Percentiles rank a stretch among this genome's conserved stretches.
These are phyloP conservation scores for Talaromyces sp. DNA, from an alignment of 2,329 filamentous ascomycete species.

Conservation along the genomic window DNA sequence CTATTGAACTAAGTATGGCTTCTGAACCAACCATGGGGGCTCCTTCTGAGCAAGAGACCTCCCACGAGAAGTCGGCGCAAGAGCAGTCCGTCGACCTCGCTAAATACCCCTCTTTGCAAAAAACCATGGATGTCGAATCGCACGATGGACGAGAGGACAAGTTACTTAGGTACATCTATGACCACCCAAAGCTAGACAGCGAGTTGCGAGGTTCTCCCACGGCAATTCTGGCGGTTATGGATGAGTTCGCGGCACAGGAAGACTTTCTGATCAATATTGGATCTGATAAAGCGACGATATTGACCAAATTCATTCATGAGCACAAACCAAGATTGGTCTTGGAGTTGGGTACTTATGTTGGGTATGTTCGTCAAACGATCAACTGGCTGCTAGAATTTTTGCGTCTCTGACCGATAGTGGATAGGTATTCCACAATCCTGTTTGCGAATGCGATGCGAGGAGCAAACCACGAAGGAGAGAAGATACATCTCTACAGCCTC, in stretches of 20 bases:
- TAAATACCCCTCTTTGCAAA: constrained; percentile 10
- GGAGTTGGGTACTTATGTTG: not conserved
- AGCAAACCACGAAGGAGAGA: not conserved
- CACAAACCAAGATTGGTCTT: constrained; percentile 35
- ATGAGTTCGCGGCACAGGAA: constrained; percentile 61
- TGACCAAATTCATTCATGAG: constrained; percentile 62
- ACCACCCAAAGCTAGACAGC: constrained; percentile 52
- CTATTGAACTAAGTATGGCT: not conserved
- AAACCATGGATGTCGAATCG: not conserved
- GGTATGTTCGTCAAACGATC: not conserved
- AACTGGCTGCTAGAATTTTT: not conserved
- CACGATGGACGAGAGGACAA: constrained; percentile 8
- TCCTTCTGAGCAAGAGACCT: not conserved
- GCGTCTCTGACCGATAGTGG: not conserved
- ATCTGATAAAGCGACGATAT: constrained; percentile 66
- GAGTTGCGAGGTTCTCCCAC: constrained; percentile 59
- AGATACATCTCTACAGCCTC: not conserved
- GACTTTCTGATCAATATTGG: constrained; percentile 75
- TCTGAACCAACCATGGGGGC: not conserved
- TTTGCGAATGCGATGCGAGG: not conserved
- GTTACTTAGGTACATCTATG: constrained; percentile 64
- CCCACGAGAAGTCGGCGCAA: not conserved
- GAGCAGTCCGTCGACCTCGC: not conserved
- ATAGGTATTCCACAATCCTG: not conserved
- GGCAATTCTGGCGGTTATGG: constrained; percentile 62